Conservation (phyloP, 768 basidiomycete genomes). For the Cystoderma amianthinum region DNA sequence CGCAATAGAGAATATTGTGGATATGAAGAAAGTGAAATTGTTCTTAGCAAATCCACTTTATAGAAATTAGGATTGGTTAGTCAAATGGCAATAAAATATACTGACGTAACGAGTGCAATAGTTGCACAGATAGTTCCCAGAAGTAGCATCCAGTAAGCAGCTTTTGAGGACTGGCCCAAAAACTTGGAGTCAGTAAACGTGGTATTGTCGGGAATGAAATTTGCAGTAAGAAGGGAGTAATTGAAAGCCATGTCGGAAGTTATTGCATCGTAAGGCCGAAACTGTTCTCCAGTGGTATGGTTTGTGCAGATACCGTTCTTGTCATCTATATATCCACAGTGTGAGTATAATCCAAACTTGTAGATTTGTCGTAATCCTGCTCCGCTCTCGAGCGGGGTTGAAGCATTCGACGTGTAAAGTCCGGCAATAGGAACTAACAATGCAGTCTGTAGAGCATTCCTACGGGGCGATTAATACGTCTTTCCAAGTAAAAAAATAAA, state of each 20-base stretch:
- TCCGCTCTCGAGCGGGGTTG: constrained; percentile 46
- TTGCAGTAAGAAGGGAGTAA: constrained; percentile 48
- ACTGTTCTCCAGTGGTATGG: constrained; percentile 47
- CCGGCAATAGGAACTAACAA: constrained; percentile 52
- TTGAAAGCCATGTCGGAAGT: constrained; percentile 62
- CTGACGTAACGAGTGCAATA: constrained; percentile 62
- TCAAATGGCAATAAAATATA: constrained; percentile 8
- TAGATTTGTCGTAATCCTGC: constrained; percentile 66
- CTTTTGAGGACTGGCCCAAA: constrained; percentile 55
- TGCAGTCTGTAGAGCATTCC: constrained; percentile 41
- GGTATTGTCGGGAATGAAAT: constrained; percentile 39
- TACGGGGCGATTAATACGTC: constrained; percentile 14
- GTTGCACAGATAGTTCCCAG: constrained; percentile 64
- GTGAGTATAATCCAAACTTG: constrained; percentile 75
- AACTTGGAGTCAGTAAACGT: constrained; percentile 57
- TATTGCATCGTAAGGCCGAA: constrained; percentile 59
- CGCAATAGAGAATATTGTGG: constrained; percentile 53
- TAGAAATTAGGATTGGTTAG: constrained; percentile 8
- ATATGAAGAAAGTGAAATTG: constrained; percentile 60
- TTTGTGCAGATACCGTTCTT: constrained; percentile 61
- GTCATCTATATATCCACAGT: constrained; percentile 64
- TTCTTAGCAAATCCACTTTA: constrained; percentile 61
- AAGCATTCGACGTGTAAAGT: constrained; percentile 62
- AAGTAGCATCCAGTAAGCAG: constrained; percentile 71
- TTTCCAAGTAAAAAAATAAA: neutral